phyloP scores from a whole-genome alignment of 768 basidiomycete species.

The Tylopilus intermedius region DNA sequence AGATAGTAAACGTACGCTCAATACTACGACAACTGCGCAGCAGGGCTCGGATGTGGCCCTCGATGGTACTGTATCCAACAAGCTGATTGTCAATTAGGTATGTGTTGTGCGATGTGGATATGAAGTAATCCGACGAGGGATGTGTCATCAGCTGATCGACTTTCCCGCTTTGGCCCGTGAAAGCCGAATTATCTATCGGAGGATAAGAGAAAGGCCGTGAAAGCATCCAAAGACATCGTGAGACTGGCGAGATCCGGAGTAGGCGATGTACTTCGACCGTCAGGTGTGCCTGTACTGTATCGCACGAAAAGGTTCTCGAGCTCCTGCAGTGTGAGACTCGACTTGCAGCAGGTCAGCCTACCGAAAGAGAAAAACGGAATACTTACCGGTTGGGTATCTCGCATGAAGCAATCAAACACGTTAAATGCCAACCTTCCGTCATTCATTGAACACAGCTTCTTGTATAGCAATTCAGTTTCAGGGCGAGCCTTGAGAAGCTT shows the following conservation, averaged over 20 bases:
- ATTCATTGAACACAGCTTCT: slow-evolving; percentile 30
- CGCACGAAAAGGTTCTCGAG: slow-evolving; percentile 34
- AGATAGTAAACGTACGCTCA: slow-evolving; percentile 58
- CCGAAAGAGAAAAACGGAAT: neutral
- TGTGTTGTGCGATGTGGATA: slow-evolving; percentile 90
- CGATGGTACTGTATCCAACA: slow-evolving; percentile 83
- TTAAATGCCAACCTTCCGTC: slow-evolving; percentile 34
- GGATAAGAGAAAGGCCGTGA: slow-evolving; percentile 78
- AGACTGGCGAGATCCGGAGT: slow-evolving; percentile 4
- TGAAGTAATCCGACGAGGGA: slow-evolving; percentile 82
- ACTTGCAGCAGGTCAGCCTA: slow-evolving; percentile 27
- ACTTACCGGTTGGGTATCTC: slow-evolving; percentile 45
- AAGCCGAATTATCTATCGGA: slow-evolving; percentile 67
- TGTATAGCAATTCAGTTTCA: slow-evolving; percentile 69
- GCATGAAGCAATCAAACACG: slow-evolving; percentile 50
- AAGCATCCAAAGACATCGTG: slow-evolving; percentile 51
- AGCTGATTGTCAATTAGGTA: slow-evolving; percentile 85
- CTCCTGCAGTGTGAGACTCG: slow-evolving; percentile 30
- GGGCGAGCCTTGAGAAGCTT: slow-evolving; percentile 79
- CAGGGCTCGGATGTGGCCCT: slow-evolving; percentile 88
- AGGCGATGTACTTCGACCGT: neutral
- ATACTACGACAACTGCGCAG: slow-evolving; percentile 90
- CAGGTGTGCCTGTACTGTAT: slow-evolving; percentile 25
- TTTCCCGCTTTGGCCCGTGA: slow-evolving; percentile 46
- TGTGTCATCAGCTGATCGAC: slow-evolving; percentile 83